These are phyloP conservation scores for Agaricus bisporus DNA, from an alignment of 768 basidiomycete species.

Conservation along the genomic window DNA sequence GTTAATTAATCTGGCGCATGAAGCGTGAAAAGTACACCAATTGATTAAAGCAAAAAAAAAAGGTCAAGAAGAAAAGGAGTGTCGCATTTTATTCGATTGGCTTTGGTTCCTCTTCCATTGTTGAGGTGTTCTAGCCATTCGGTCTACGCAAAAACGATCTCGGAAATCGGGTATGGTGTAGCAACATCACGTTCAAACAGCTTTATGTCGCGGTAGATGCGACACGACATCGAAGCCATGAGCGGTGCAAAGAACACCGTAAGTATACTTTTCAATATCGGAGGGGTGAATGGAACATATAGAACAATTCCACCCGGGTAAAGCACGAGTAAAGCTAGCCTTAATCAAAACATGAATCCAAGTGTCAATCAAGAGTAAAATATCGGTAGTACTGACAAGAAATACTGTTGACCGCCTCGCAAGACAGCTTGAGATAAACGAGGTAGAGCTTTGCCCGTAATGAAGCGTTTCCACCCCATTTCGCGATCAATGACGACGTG, in stretches of 20 bases:
- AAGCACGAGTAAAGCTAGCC: neutral
- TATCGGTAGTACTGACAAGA: conserved; percentile 22
- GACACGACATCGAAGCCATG: neutral
- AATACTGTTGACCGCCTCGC: conserved; percentile 26
- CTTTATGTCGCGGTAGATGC: neutral
- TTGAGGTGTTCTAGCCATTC: no score
- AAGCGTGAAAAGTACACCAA: no score
- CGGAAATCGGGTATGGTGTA: neutral
- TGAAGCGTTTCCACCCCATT: conserved; percentile 10
- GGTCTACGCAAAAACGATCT: neutral
- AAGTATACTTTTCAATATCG: neutral
- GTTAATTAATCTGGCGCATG: no score
- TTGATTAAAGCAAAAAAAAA: no score
- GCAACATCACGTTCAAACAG: neutral
- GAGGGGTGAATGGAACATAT: neutral
- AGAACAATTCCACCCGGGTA: neutral
- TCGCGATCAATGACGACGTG: conserved; percentile 8
- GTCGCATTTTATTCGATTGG: no score
- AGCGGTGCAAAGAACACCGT: neutral
- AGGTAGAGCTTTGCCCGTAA: conserved; percentile 17
- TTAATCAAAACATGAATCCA: neutral
- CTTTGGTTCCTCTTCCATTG: no score
- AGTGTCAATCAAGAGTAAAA: neutral
- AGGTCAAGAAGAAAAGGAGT: no score
- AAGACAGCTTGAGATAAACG: conserved; percentile 20